Conservation (phyloP, 345 rosid genomes). For the Kernera saxatilis region DNA sequence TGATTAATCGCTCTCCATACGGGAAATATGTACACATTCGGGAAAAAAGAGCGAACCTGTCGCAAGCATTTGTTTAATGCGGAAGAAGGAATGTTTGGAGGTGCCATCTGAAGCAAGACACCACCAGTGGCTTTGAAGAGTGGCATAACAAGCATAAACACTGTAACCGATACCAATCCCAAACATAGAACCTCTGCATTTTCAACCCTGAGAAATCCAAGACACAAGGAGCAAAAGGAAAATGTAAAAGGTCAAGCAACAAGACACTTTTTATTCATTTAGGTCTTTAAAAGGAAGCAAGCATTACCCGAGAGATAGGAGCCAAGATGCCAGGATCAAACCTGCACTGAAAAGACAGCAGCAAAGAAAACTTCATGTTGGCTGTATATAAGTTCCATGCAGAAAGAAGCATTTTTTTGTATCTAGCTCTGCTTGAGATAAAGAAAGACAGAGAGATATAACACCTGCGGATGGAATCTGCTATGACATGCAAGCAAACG, state of each 20-base stretch:
- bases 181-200: conserved; percentile 94
- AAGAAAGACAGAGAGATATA: conserved; percentile 14
- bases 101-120: conserved; percentile 90
- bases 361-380: conserved; percentile 32
- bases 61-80: conserved; percentile 85
- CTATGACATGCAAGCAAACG: conserved; percentile 86
- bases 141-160: conserved; percentile 85
- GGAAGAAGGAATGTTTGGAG: conserved; percentile 77
- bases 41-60: conserved; percentile 51
- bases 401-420: background rate
- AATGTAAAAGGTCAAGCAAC: conserved; percentile 3
- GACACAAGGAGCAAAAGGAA: conserved; percentile 3
- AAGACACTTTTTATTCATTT: background rate
- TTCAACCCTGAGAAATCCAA: conserved; percentile 56
- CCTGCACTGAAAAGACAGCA: conserved; percentile 84
- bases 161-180: conserved; percentile 78
- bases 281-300: conserved; percentile 5
- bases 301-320: conserved; percentile 82
- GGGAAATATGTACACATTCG: background rate
- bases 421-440: background rate
- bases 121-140: conserved; percentile 78
- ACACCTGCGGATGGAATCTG: conserved; percentile 95
- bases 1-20: background rate
- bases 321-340: conserved; percentile 93
- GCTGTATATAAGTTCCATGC: background rate